phyloP scores from a whole-genome alignment of 192 early-diverging fungal genomes.

The Pilaira anomala region DNA sequence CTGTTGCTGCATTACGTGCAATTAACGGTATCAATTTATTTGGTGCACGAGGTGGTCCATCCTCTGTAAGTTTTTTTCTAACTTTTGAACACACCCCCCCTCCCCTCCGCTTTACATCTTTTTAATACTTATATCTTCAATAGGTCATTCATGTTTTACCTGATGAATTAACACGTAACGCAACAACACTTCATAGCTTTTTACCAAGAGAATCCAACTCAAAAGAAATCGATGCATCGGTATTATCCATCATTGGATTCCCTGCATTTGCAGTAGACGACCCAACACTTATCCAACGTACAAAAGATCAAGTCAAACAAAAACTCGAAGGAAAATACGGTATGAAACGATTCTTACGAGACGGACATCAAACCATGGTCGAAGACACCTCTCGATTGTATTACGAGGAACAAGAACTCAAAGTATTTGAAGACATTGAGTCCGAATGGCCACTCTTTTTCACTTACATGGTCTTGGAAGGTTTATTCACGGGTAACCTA shows the following conservation, averaged over 20 bases:
- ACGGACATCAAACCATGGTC: slow-evolving; percentile 80
- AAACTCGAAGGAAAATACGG: slow-evolving; percentile 82
- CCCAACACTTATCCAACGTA: slow-evolving; percentile 56
- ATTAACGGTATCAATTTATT: slow-evolving; percentile 87
- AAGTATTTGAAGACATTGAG: slow-evolving; percentile 81
- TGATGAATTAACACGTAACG: slow-evolving; percentile 81
- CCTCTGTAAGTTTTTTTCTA: slow-evolving; percentile 55
- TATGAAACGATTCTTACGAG: slow-evolving; percentile 79
- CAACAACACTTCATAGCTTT: slow-evolving; percentile 70
- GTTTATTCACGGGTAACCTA: slow-evolving; percentile 65
- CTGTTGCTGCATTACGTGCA: slow-evolving; percentile 75
- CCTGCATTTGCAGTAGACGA: slow-evolving; percentile 84
- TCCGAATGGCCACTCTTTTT: slow-evolving; percentile 91
- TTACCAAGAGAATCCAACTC: slow-evolving; percentile 83
- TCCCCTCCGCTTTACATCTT: no score
- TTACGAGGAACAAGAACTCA: slow-evolving; percentile 78
- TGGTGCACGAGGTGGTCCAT: slow-evolving; percentile 72
- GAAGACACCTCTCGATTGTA: slow-evolving; percentile 75
- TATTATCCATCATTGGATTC: slow-evolving; percentile 81
- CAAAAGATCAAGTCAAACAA: slow-evolving; percentile 69
- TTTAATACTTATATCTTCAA: neutral
- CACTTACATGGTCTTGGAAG: slow-evolving; percentile 83
- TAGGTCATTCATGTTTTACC: slow-evolving; percentile 80
- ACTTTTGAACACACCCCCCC: no score
- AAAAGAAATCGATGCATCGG: slow-evolving; percentile 83